A percentile compares a stretch with the other conserved stretches of the same genome.
Conservation (phyloP, 1,284 basidiomycete genomes). For the Microbotryum lychnidis-dioicae region DNA sequence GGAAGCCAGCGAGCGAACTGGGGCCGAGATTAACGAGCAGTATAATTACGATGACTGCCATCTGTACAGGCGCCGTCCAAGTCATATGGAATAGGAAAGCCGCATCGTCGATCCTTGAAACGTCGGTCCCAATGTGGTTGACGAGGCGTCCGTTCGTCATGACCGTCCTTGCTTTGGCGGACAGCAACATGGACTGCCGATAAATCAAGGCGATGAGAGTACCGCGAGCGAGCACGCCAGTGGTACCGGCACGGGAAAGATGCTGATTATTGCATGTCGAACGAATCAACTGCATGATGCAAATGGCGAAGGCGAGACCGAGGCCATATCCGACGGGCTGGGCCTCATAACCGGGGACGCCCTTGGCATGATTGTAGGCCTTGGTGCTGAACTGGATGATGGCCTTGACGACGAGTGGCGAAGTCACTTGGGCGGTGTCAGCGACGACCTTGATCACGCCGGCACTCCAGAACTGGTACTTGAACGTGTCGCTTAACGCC, state of each 20-base stretch:
- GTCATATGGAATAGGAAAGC: background rate
- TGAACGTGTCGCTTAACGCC: slow-evolving; percentile 54
- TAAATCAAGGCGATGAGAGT: slow-evolving; percentile 87
- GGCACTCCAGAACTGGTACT: slow-evolving; percentile 71
- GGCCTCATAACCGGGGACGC: slow-evolving; percentile 46
- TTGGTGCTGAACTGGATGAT: slow-evolving; percentile 66
- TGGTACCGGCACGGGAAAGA: slow-evolving; percentile 55
- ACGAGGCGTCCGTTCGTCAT: slow-evolving; percentile 78
- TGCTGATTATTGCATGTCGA: slow-evolving; percentile 49
- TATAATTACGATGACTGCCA: slow-evolving; percentile 59
- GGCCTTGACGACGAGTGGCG: slow-evolving; percentile 67
- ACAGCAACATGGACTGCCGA: slow-evolving; percentile 64
- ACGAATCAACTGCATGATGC: slow-evolving; percentile 57
- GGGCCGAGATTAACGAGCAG: slow-evolving; percentile 65
- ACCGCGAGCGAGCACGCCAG: slow-evolving; percentile 72
- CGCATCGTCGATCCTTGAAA: slow-evolving; percentile 64
- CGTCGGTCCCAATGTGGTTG: slow-evolving; percentile 89
- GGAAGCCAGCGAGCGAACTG: slow-evolving; percentile 73
- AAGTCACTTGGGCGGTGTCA: slow-evolving; percentile 56
- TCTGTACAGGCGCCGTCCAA: slow-evolving; percentile 41
- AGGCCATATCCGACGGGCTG: slow-evolving; percentile 64
- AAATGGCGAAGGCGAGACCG: slow-evolving; percentile 56
- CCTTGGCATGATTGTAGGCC: slow-evolving; percentile 52
- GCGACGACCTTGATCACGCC: slow-evolving; percentile 61
- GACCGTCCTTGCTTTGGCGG: slow-evolving; percentile 69